These are phyloP conservation scores for Larix sibirica DNA, from an alignment of 83 land plant genomes.

Conservation along the genomic window DNA sequence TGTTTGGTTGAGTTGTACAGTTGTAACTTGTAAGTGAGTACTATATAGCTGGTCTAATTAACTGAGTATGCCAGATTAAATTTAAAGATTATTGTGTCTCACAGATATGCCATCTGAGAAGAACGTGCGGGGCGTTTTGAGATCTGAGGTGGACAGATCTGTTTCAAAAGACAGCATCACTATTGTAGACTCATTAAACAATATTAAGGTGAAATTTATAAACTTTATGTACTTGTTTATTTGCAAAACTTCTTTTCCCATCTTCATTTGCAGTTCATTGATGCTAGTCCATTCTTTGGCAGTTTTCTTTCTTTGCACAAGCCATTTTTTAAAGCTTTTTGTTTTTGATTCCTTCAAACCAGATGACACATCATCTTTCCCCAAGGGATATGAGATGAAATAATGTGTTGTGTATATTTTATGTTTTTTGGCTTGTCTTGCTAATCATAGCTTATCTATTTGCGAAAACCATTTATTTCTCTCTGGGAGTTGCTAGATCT, in stretches of 20 bases:
- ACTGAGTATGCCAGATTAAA: not conserved
- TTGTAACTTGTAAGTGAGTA: no score
- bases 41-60: not conserved
- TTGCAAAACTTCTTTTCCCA: not conserved
- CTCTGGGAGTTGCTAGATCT: not conserved
- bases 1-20: not conserved
- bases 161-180: slow-evolving; percentile 71
- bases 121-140: slow-evolving; percentile 81
- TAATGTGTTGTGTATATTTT: not conserved
- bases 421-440: not conserved
- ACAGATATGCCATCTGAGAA: slow-evolving; percentile 89
- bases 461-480: no score
- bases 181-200: slow-evolving; percentile 93
- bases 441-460: not conserved
- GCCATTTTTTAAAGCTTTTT: not conserved
- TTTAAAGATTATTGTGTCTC: not conserved
- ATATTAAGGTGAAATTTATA: slow-evolving; percentile 64
- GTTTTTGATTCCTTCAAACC: not conserved
- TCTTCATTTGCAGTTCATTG: not conserved
- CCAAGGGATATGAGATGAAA: not conserved
- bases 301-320: not conserved
- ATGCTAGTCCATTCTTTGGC: not conserved
- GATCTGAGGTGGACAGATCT: slow-evolving; percentile 93
- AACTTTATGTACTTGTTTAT: not conserved
- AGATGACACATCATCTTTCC: no score